Evolutionary conservation across 352 stramenopile genomes (phyloP).

Genomic region (Phytophthora pinifolia): DNA sequence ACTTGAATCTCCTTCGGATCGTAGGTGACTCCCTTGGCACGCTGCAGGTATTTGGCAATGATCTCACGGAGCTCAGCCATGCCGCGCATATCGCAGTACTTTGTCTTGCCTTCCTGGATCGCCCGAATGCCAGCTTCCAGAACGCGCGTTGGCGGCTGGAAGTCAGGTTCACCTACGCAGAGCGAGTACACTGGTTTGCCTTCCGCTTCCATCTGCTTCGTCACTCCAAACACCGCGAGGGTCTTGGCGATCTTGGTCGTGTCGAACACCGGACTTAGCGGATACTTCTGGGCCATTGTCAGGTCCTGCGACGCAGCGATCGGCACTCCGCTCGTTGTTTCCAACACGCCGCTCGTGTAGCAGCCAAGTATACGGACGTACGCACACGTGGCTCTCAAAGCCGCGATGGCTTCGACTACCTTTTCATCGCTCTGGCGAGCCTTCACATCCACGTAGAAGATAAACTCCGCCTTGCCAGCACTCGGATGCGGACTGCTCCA

Average conservation of each 20-base stretch:
- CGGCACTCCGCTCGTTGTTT: slow-evolving; percentile 4
- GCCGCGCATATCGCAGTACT: slow-evolving; percentile 95
- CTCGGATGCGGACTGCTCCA: slow-evolving; percentile 32
- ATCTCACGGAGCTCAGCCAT: slow-evolving; percentile 83
- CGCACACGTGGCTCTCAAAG: slow-evolving; percentile 73
- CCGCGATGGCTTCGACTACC: slow-evolving; percentile 71
- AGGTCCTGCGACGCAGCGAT: slow-evolving; percentile 5
- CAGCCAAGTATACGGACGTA: slow-evolving; percentile 87
- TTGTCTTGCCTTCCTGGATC: slow-evolving; percentile 81
- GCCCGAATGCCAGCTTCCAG: slow-evolving; percentile 85
- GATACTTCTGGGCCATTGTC: slow-evolving; percentile 59
- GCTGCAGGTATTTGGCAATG: slow-evolving; percentile 88
- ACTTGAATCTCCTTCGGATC: slow-evolving; percentile 93
- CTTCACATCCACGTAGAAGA: slow-evolving; percentile 78
- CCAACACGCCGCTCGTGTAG: slow-evolving; percentile 52
- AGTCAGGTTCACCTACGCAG: slow-evolving; percentile 96
- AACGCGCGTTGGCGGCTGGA: slow-evolving; percentile 85
- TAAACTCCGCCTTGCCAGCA: slow-evolving; percentile 48
- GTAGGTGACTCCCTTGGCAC: slow-evolving; percentile 90
- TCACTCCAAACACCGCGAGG: slow-evolving; percentile 92
- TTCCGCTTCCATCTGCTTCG: slow-evolving; percentile 94
- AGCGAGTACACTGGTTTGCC: slow-evolving; percentile 91
- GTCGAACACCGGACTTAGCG: slow-evolving; percentile 77
- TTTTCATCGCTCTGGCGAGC: slow-evolving; percentile 56
- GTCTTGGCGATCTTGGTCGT: slow-evolving; percentile 89